Base-by-base conservation (phyloP, 2,329 filamentous ascomycete species). In the Cercospora janseana region DNA sequence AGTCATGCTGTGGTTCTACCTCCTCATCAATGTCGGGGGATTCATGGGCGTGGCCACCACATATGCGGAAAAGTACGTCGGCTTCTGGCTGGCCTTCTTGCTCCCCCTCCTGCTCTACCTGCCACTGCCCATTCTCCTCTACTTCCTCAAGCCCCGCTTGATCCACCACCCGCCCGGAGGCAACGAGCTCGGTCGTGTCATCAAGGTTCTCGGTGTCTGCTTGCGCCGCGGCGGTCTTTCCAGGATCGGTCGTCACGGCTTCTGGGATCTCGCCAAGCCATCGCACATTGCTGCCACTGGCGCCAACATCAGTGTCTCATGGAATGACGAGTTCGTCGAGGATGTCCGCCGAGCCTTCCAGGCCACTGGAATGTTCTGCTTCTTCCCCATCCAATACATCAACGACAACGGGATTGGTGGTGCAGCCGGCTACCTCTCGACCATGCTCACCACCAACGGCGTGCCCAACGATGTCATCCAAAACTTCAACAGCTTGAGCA, bases 251-350 rank as follows among this genome's bases (percentile, higher is more conserved):
- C 49, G 55, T 23, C 52, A 55, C 38, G 58, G 57, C 42, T 63
- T 48, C 54, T 65, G 61, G 61, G 59, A 64, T 12, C 49, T 53
- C 9, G 63, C 59, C 3, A 63, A 61, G 50, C 63, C 63, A 10
- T 59, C 57, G 3, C 59, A 58, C 49, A 58, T 65, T 27, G 54
- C 58, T 18, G 60, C 55, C n/a, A 41, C 46, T 6, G 60, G 60
- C 15, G 46, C 53, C 15, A 51, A 29, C 40, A 56, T 60, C 40
- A 8, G 43, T 9, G 59, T 58, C 2, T 31, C 72, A 1, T 88
- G 84, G 82, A 77, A 85, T 48, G 83, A 87, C 60, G 74, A 78
- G 57, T 88, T 88, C 58, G 74, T 88, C 34, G 83, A 86, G 4
- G 85, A 88, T 62, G 73, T 88, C 35, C 83, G 83, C 70, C 81